Evolutionary conservation across 257 asterid genomes (phyloP).

Genomic region (Coffea eugenioides): DNA sequence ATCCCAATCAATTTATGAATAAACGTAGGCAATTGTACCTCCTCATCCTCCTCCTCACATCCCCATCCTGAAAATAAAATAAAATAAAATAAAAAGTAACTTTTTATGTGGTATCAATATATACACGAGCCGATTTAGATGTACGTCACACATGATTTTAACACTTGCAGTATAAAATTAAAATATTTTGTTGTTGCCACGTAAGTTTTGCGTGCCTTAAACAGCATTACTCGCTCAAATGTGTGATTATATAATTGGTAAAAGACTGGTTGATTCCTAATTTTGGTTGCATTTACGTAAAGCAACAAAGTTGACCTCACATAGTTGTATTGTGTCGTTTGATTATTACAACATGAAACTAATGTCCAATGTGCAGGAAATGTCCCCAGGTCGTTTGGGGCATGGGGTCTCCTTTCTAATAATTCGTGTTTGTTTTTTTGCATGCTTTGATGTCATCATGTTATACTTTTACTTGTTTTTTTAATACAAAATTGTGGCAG

Average conservation of each 20-base stretch:
- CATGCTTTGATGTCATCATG: background rate
- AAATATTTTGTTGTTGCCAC: background rate
- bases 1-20: no score
- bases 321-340: background rate
- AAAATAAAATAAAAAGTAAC: no score
- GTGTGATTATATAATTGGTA: background rate
- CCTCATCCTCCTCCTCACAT: background rate
- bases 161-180: no score
- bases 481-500: no score
- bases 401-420: background rate
- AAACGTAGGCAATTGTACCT: background rate
- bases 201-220: background rate
- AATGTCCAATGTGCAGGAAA: background rate
- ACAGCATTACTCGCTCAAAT: background rate
- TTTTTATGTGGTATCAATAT: no score
- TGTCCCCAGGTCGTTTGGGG: background rate
- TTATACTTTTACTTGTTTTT: background rate
- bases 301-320: conserved; percentile 2
- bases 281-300: background rate
- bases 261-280: background rate
- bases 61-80: background rate
- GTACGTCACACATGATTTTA: no score
- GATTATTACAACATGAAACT: background rate
- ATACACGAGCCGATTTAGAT: no score
- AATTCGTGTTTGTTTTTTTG: background rate